Evolutionary conservation across 495 filamentous ascomycete species (phyloP), one percentile per base, ranked within the genome.

Genomic region (Neurospora sp.): DNA sequence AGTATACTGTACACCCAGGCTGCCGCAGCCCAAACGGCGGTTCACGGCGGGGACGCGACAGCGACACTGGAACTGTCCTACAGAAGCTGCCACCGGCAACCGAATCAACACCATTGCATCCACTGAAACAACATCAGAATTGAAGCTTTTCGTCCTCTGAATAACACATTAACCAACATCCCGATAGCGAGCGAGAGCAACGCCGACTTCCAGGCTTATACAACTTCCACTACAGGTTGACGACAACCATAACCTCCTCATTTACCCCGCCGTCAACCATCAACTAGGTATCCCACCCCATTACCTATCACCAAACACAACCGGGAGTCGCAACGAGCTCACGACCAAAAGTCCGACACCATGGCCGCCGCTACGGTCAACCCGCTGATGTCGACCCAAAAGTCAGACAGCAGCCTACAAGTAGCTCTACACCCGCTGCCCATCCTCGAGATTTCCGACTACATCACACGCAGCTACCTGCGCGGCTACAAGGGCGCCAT

Each of bases 361-460:
- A 78, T 78, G 76, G 75, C 76, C 44, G 74, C 39, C 75, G 66
- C 70, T 39, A 48, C 71, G 41, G 76, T 70, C 44, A 80, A 80
- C 76, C 71, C 76, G 66, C 73, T 80, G 73, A 75, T 88, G 27
- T 89, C 87, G 10, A 81, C 81, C 11, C 85, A 87, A 73, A 84
- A 85, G 75, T 81, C 91, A 77, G 92, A 94, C 72, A 93, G 92
- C 16, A 90, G 92, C 31, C 89, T 96, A 20, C 89, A 92, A 76
- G 90, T 94, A 39, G 91, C 93, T 76, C 90, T 99, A 5, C 96
- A 99, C 79, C 96, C 96, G 54, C 90, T 99, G 11, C 93, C 96
- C 39, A 90, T 98, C 70, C 93, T 99, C 82, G 97, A 92, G 23
- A 94, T 99, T 74, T 97, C 94, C 70, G 96, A 99, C 84, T 95